A percentile compares a stretch with the other conserved stretches of the same genome.
Evolutionary conservation across 2,329 filamentous ascomycete genomes (phyloP).

Genomic region (Aspergillus novoparasiticus): DNA sequence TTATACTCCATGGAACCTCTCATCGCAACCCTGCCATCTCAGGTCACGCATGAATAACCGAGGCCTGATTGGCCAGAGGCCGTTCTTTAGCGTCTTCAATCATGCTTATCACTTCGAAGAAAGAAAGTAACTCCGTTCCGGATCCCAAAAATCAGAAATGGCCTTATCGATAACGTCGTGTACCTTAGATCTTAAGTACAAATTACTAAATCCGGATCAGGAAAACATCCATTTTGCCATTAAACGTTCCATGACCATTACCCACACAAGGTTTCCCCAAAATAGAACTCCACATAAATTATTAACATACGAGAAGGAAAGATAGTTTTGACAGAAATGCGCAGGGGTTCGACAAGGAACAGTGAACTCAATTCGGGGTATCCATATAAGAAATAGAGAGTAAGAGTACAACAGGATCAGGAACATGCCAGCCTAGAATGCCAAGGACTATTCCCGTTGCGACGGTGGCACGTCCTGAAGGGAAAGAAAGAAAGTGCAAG

Average conservation of each 20-base stretch:
- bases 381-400: conserved; percentile 12
- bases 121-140: neutral
- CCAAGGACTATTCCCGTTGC: neutral
- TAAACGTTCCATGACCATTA: neutral
- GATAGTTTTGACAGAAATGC: conserved; percentile 5
- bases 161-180: neutral
- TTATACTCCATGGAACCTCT: neutral
- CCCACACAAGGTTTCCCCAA: neutral
- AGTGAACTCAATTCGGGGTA: conserved; percentile 15
- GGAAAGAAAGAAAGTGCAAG: conserved; percentile 1
- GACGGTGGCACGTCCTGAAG: neutral
- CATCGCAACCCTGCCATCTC: neutral
- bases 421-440: conserved; percentile 5
- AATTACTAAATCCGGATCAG: too few species aligned
- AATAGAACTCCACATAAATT: neutral
- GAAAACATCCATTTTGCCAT: neutral
- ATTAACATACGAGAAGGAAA: conserved; percentile 4
- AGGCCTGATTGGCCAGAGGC: neutral
- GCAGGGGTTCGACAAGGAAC: conserved; percentile 10
- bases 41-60: neutral
- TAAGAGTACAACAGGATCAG: conserved; percentile 16
- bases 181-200: neutral
- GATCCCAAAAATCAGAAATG: neutral
- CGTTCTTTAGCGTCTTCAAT: neutral
- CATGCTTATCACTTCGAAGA: neutral